Evolutionary conservation across 768 basidiomycete species (phyloP).

Genomic region (Cystofilobasidium ferigula): DNA sequence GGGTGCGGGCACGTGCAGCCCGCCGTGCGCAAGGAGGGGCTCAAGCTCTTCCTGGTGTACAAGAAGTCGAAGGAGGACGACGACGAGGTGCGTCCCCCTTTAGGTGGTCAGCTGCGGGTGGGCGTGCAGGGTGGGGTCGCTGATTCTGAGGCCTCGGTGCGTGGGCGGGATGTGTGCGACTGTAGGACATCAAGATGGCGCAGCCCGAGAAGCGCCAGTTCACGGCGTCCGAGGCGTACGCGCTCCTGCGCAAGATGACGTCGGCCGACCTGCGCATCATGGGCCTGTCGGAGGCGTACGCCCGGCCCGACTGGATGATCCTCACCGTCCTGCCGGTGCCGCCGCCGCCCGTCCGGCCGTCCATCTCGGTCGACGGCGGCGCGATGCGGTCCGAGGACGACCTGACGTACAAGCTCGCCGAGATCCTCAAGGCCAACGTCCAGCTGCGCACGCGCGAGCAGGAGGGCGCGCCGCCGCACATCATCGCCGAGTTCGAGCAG

Average conservation of each 20-base stretch:
- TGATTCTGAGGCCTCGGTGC: too few species aligned
- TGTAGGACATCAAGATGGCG: constrained; percentile 30
- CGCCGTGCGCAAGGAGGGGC: constrained; percentile 76
- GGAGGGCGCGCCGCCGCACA: constrained; percentile 91
- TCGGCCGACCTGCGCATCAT: constrained; percentile 75
- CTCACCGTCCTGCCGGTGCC: constrained; percentile 94
- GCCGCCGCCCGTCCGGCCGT: constrained; percentile 93
- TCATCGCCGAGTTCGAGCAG: constrained; percentile 91
- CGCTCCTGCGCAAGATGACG: constrained; percentile 89
- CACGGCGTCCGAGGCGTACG: constrained; percentile 78
- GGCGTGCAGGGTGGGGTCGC: too few species aligned
- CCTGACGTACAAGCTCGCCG: constrained; percentile 92
- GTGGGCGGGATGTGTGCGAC: too few species aligned
- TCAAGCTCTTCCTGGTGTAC: constrained; percentile 89
- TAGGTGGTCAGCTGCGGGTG: too few species aligned
- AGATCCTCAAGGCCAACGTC: constrained; percentile 89
- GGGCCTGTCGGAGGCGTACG: constrained; percentile 89
- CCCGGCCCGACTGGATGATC: constrained; percentile 99
- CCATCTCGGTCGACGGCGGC: constrained; percentile 93
- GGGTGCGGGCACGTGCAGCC: constrained; percentile 93
- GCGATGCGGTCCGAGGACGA: constrained; percentile 96
- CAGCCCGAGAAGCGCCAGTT: constrained; percentile 46
- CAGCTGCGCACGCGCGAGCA: constrained; percentile 86
- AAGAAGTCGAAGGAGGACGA: constrained; percentile 92
- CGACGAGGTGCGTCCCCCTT: constrained; percentile 45